Evolutionary conservation across 2,329 filamentous ascomycete genomes (phyloP).

Genomic region (Trichophyton mentagrophytes): DNA sequence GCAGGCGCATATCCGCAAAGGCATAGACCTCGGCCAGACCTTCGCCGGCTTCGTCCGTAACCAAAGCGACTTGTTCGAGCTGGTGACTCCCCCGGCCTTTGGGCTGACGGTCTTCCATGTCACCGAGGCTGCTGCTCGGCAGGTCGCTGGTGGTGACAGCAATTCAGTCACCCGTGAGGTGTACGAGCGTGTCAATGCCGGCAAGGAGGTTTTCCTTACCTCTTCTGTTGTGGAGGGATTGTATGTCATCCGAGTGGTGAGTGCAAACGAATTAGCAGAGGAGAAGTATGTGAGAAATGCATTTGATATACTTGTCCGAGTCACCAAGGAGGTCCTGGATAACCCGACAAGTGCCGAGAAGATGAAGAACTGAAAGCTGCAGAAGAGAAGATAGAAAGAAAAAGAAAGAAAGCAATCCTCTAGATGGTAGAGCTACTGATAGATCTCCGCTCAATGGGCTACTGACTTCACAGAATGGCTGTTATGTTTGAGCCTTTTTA

Average conservation of each 20-base stretch:
- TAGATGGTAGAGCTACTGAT: too few species aligned
- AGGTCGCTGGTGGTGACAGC: background rate
- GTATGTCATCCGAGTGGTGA: conserved; percentile 72
- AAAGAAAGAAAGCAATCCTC: background rate
- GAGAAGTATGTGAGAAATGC: conserved; percentile 59
- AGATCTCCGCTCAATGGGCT: too few species aligned
- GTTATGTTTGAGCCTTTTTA: too few species aligned
- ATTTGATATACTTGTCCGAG: conserved; percentile 59
- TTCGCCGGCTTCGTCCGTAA: conserved; percentile 51
- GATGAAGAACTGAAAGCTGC: background rate
- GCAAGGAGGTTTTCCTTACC: conserved; percentile 72
- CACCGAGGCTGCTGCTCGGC: conserved; percentile 29
- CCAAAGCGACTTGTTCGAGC: conserved; percentile 58
- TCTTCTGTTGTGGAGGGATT: conserved; percentile 58
- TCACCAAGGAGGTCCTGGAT: conserved; percentile 42
- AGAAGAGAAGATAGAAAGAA: background rate
- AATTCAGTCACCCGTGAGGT: conserved; percentile 49
- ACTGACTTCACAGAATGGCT: too few species aligned
- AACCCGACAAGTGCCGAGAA: background rate
- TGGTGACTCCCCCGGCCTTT: conserved; percentile 63
- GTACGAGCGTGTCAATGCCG: conserved; percentile 59
- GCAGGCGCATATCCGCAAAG: conserved; percentile 57
- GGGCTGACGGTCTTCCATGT: conserved; percentile 66
- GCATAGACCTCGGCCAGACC: conserved; percentile 54
- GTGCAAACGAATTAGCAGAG: conserved; percentile 55